Evolutionary conservation across 2,329 filamentous ascomycete genomes (phyloP), one percentile per base, ranked within the genome.

Genomic region (Fusarium multiceps): DNA sequence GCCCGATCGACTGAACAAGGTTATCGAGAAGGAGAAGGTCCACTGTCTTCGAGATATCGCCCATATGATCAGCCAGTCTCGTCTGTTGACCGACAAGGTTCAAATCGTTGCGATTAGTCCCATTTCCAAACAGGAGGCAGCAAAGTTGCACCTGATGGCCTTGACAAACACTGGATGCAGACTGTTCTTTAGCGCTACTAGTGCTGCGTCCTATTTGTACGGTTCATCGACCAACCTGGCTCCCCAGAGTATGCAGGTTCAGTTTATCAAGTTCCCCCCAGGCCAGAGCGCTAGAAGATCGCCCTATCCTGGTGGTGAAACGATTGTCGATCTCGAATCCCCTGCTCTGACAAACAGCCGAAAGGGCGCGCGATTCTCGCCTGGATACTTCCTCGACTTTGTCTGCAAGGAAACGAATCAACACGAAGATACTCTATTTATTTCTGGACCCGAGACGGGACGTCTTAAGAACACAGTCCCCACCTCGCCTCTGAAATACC

Each of bases 191-290:
- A 98, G 94, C 76, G 93, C 95, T 7, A 97, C 94, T 0, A 92
- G 91, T 69, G 91, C 93, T 20, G 88, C 89, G 3, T 92, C 85
- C 0, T 90, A 91, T 81, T 87, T 85, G 78, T 84, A 88, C 30
- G 86, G 86, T 16, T 87, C 87, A 23, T 85, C 87, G 21, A 86
- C 88, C 10, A 90, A 86, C 62, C 79, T 85, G 61, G 90, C 92
- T 1, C 94, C 96, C 1, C 94, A 93, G 73, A 98, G 93, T 80
- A 98, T 99, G 93, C 94, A 98, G 79, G 90, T 98, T n/a, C 92
- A 97, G 73, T 96, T 97, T 76, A 93, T 99, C 80, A 97, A 96
- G 77, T 97, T 97, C 63, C 96, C 97, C 2, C 96, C 96, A 58
- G 79, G 77, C 66, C 66, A 75, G 21, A 70, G 54, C 21, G 41